A percentile compares a stretch with the other conserved stretches of the same genome.
Conservation (phyloP, 225 moss, liverwort and hornwort species). For the Ulota crispa region DNA sequence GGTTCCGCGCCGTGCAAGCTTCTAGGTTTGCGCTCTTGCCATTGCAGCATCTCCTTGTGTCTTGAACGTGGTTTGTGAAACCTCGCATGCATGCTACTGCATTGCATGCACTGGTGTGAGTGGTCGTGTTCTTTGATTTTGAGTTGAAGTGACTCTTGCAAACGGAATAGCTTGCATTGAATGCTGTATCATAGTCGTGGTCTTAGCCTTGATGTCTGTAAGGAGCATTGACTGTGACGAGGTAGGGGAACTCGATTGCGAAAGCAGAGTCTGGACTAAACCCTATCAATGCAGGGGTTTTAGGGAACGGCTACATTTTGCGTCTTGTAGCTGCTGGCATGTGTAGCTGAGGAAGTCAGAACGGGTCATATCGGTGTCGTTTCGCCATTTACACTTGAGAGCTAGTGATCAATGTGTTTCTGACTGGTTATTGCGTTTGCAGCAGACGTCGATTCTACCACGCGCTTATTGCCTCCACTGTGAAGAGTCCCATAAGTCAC, state of each 20-base stretch:
- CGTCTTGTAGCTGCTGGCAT: background rate
- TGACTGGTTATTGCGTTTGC: background rate
- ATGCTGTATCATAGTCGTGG: background rate
- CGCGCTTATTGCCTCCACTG: background rate
- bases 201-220: background rate
- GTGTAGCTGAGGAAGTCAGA: background rate
- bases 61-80: background rate
- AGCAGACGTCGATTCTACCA: background rate
- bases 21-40: background rate
- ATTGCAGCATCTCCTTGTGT: background rate
- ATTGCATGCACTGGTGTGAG: background rate
- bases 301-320: background rate
- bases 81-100: background rate
- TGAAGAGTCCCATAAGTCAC: background rate
- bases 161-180: background rate
- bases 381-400: background rate
- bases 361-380: background rate
- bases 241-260: background rate
- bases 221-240: background rate
- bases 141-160: background rate
- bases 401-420: background rate
- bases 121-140: background rate
- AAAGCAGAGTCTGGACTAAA: background rate
- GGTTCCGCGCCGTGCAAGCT: background rate
- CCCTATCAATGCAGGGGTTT: background rate